phyloP scores from a whole-genome alignment of 768 basidiomycete genomes.

The Lactarius pseudohatsudake region DNA sequence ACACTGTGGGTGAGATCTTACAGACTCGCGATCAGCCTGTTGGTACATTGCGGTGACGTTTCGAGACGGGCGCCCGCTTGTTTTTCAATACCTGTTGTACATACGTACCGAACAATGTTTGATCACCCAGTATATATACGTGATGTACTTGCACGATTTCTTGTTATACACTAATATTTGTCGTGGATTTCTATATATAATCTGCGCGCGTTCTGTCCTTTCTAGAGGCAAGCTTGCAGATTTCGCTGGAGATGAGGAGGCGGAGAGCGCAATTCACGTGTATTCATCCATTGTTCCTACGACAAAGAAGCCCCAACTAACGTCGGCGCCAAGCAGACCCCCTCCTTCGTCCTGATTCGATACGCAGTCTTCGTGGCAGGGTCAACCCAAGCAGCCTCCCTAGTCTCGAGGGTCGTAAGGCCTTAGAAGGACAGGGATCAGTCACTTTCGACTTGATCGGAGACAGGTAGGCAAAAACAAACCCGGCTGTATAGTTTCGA shows the following conservation, averaged over 20 bases:
- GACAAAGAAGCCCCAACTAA: constrained; percentile 92
- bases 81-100: background rate
- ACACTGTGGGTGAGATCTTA: background rate
- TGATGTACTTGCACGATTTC: constrained; percentile 1
- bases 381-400: constrained; percentile 93
- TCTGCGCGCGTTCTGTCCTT: background rate
- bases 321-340: constrained; percentile 76
- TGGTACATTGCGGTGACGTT: constrained; percentile 7
- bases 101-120: constrained; percentile 3
- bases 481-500: constrained; percentile 95
- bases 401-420: constrained; percentile 85
- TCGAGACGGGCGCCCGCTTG: background rate
- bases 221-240: background rate
- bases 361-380: constrained; percentile 76
- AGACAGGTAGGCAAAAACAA: constrained; percentile 27
- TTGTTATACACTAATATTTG: background rate
- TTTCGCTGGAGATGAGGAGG: background rate
- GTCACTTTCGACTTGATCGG: background rate
- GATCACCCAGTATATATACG: background rate
- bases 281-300: constrained; percentile 9
- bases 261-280: background rate
- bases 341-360: constrained; percentile 82
- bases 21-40: background rate
- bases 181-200: background rate
- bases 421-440: constrained; percentile 41